A percentile compares a stretch with the other conserved stretches of the same genome.
These are phyloP conservation scores for Cryptosporidium felis DNA, from an alignment of 169 alveolate genomes.

Conservation along the genomic window DNA sequence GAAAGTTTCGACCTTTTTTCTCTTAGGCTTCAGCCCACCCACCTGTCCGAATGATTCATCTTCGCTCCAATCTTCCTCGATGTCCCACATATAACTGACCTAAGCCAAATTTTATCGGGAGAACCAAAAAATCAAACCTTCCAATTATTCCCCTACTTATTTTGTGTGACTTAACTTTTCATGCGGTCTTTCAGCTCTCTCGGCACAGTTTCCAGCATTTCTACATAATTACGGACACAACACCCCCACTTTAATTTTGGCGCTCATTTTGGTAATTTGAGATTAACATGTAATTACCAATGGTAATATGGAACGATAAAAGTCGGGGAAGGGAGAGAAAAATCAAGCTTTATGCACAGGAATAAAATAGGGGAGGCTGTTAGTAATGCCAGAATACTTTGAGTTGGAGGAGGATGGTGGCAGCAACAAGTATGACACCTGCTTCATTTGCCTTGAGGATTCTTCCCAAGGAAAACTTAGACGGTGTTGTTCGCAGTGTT, in stretches of 20 bases:
- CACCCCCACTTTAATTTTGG: constrained; percentile 19
- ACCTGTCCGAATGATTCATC: constrained; percentile 27
- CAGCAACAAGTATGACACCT: constrained; percentile 7
- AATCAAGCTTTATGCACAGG: no score
- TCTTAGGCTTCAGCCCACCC: neutral
- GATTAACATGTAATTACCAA: neutral
- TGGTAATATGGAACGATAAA: neutral
- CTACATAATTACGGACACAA: neutral
- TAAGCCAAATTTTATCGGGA: no score
- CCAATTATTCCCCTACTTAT: neutral
- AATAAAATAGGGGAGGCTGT: neutral
- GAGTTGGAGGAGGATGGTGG: constrained; percentile 3
- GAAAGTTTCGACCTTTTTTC: neutral
- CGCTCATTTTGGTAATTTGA: neutral
- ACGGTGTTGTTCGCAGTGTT: constrained; percentile 56
- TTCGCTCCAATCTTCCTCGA: constrained; percentile 60
- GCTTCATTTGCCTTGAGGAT: constrained; percentile 59
- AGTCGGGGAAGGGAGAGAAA: neutral
- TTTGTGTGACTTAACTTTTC: constrained; percentile 19
- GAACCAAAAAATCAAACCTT: no score
- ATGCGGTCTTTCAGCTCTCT: neutral
- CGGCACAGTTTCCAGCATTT: neutral
- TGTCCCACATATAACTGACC: constrained; percentile 43
- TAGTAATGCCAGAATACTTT: constrained; percentile 18
- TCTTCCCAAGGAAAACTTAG: constrained; percentile 6